Conservation (phyloP, 257 asterid genomes). For the Hygrophila difformis region DNA sequence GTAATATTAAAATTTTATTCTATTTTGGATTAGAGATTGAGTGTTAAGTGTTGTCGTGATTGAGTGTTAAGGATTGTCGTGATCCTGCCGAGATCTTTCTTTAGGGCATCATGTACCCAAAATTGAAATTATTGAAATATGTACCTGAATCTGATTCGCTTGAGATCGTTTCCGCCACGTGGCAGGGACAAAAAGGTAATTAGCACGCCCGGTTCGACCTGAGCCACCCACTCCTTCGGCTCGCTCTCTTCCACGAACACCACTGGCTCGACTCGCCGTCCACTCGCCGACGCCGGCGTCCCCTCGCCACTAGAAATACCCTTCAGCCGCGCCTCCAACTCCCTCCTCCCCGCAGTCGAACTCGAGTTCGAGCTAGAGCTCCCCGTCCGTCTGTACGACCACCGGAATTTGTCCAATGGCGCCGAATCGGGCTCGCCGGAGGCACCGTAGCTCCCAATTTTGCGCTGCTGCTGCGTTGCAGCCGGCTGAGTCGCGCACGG, state of each 20-base stretch:
- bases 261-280: conserved; percentile 81
- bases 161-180: conserved; percentile 91
- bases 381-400: conserved; percentile 81
- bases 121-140: conserved; percentile 10
- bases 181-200: conserved; percentile 90
- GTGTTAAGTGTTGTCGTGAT: too few species aligned
- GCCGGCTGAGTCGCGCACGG: conserved; percentile 64
- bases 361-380: conserved; percentile 34
- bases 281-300: conserved; percentile 90
- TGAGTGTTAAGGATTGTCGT: too few species aligned
- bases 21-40: too few species aligned
- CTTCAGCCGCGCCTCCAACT: conserved; percentile 78
- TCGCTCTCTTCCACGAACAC: conserved; percentile 88
- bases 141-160: conserved; percentile 92
- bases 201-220: conserved; percentile 93
- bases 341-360: conserved; percentile 70
- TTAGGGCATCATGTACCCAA: too few species aligned
- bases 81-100: too few species aligned
- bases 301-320: conserved; percentile 92
- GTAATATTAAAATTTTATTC: too few species aligned
- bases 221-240: conserved; percentile 99
- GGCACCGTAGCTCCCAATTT: conserved; percentile 27
- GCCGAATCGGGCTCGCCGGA: conserved; percentile 43
- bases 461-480: conserved; percentile 19
- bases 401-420: conserved; percentile 63